Base-by-base conservation (phyloP, 495 filamentous ascomycete genomes). In the Penicillium taxi region DNA sequence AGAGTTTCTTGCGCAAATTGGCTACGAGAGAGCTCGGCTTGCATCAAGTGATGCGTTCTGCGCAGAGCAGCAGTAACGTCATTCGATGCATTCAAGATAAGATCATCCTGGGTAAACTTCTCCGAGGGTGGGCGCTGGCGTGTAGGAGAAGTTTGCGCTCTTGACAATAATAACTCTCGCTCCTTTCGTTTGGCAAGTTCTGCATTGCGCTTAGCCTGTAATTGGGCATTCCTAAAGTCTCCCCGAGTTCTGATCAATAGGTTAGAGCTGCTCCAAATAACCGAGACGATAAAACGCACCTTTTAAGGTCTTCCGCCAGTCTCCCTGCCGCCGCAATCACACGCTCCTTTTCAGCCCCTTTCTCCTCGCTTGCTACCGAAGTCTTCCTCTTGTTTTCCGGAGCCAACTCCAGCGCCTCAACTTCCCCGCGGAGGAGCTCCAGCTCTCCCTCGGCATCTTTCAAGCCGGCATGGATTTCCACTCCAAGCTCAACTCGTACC, bases 1-100 rank as follows among this genome's bases (percentile, higher is more conserved):
- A 96, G 72, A 2, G 88, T 93, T 38, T 93, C 81, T 25, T 86
- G 76, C 5, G 91, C 88, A 53, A 96, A 96, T 44, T 80, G 81
- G 22, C 84, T 89, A 21, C 82, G 76, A 32, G 79, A 76, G 4
- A 99, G 72, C 65, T 94, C 87, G 0, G 76, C 63, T 26, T 84
- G 75, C 72, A 96, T 84, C 39, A 93, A 67, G 16, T 81, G 72
- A 55, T 96, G 89, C 8, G 88, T 93, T 45, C 89, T 71, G 32
- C 85, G 74, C 26, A 99, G 69, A 0, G 87, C 80, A 21, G 80
- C 67, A 3, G 93, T 96, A 16, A 99, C 82, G 62, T 94, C 84
- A 39, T 63, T 78, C 12, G 82, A 84, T 2, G 91, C 82, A 57
- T 73, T 72, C 26, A 84, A 58, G 29, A 81, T 64, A 31, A 85